Base-by-base conservation (phyloP, 2,329 filamentous ascomycete species). In the Sarocladiaceae sp. region DNA sequence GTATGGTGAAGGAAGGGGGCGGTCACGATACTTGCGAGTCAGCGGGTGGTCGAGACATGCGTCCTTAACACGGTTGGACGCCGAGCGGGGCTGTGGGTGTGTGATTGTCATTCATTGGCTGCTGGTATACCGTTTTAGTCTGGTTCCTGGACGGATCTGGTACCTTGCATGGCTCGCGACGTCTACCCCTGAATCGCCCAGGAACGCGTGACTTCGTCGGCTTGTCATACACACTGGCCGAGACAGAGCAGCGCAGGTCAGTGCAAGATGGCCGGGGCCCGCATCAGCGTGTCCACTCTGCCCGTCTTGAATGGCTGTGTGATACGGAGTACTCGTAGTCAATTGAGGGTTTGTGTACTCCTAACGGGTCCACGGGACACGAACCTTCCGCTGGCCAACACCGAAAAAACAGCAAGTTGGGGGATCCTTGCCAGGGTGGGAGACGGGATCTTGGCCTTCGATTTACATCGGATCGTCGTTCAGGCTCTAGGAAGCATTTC, bases 81-180 rank as follows among this genome's bases (percentile, higher is more conserved):
- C n/a, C n/a, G 15, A 18, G 37, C 37, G 21, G 37, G 37, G 12
- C 37, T n/a, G 4, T 18, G 34, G 34, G 34, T 12, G 5, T 39
- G 12, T 39, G 21, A 39, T 39, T 39, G 34, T 19, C n/a, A 9
- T 24, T 19, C 4, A 10, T 15, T 29, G 24, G 23, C 5, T 29
- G 37, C n/a, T 27, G 37, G n/a, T n/a, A n/a, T n/a, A n/a, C 37
- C 37, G 37, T 24, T n/a, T n/a, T n/a, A n/a, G 37, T 41, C 37
- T 41, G 37, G 37, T 29, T 41, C 37, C 37, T 41, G 37, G 23
- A 29, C 23, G 37, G 37, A 41, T 41, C 37, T 41, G 23, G 37
- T 41, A 41, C 37, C 37, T 41, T 41, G 37, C 34, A 39, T 39
- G 34, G 34, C 19, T 39, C 16, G 34, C 37, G 23, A 29, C 37